phyloP scores from a whole-genome alignment of 2,329 filamentous ascomycete species.

The Aspergillus novoparasiticus region DNA sequence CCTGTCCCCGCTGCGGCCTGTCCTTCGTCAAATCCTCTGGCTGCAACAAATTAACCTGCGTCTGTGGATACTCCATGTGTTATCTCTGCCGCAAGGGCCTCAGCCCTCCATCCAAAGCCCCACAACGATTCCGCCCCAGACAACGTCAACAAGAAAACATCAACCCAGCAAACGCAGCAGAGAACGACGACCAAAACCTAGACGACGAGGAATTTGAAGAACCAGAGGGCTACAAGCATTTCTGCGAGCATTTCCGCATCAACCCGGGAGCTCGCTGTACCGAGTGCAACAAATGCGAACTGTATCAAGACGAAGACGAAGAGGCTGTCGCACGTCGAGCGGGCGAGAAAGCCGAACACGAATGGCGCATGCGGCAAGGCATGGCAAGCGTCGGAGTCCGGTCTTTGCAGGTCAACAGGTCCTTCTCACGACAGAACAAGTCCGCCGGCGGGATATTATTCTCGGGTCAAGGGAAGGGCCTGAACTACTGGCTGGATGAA shows the following conservation, averaged over 20 bases:
- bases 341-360: constrained; percentile 69
- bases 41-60: constrained; percentile 95
- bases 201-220: constrained; percentile 42
- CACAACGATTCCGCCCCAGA: constrained; percentile 13
- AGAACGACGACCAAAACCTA: constrained; percentile 25
- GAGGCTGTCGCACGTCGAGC: constrained; percentile 69
- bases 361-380: constrained; percentile 69
- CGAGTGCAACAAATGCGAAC: constrained; percentile 79
- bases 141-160: constrained; percentile 23
- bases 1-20: constrained; percentile 87
- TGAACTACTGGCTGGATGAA: constrained; percentile 40
- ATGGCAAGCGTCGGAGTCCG: constrained; percentile 23
- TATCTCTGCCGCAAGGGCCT: constrained; percentile 84
- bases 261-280: constrained; percentile 73
- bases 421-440: constrained; percentile 21
- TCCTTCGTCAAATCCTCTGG: constrained; percentile 91
- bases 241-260: constrained; percentile 92
- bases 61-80: constrained; percentile 97
- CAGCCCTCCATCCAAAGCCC: constrained; percentile 27
- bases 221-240: constrained; percentile 83
- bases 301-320: constrained; percentile 72
- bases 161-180: constrained; percentile 46
- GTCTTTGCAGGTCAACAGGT: constrained; percentile 31
- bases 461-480: constrained; percentile 24
- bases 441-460: constrained; percentile 4